Conservation (phyloP, 2,329 filamentous ascomycete genomes). For the Mycosphaerella sp. region DNA sequence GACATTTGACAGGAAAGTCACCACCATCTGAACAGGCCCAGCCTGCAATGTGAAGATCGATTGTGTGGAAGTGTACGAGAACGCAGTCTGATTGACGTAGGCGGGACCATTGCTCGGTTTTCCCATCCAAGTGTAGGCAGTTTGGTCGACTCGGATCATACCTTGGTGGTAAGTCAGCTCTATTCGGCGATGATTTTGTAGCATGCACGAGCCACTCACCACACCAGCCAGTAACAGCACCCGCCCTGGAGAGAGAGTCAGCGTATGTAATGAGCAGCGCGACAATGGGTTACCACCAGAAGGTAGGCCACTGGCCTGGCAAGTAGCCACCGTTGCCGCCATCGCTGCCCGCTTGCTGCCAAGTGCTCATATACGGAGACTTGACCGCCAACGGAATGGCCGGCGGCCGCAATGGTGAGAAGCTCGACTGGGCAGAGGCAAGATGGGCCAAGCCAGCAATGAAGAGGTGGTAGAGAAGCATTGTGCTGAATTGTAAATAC, state of each 20-base stretch:
- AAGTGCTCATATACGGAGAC: slow-evolving; percentile 66
- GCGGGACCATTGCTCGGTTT: slow-evolving; percentile 39
- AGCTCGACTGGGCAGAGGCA: slow-evolving; percentile 38
- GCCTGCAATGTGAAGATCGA: slow-evolving; percentile 61
- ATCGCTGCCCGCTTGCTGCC: slow-evolving; percentile 55
- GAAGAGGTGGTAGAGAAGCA: slow-evolving; percentile 15
- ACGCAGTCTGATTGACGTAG: slow-evolving; percentile 54
- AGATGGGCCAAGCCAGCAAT: slow-evolving; percentile 15
- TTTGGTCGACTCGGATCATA: slow-evolving; percentile 61
- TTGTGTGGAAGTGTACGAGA: slow-evolving; percentile 64
- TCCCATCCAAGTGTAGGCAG: slow-evolving; percentile 40
- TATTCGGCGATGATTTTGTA: not conserved
- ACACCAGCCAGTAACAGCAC: slow-evolving; percentile 56
- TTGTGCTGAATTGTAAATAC: slow-evolving; percentile 1
- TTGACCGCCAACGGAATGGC: slow-evolving; percentile 67
- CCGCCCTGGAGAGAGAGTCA: slow-evolving; percentile 26
- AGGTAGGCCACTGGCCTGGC: slow-evolving; percentile 51
- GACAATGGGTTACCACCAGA: slow-evolving; percentile 42
- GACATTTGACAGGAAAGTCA: slow-evolving; percentile 12
- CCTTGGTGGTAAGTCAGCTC: slow-evolving; percentile 28
- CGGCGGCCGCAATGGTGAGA: slow-evolving; percentile 59
- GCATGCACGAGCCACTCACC: slow-evolving; percentile 29
- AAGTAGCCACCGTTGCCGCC: slow-evolving; percentile 60
- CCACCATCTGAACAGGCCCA: slow-evolving; percentile 18
- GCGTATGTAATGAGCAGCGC: not conserved